Percentiles rank a stretch among this genome's conserved stretches.
phyloP scores from a whole-genome alignment of 768 basidiomycete genomes.

The Boletus bicolor region DNA sequence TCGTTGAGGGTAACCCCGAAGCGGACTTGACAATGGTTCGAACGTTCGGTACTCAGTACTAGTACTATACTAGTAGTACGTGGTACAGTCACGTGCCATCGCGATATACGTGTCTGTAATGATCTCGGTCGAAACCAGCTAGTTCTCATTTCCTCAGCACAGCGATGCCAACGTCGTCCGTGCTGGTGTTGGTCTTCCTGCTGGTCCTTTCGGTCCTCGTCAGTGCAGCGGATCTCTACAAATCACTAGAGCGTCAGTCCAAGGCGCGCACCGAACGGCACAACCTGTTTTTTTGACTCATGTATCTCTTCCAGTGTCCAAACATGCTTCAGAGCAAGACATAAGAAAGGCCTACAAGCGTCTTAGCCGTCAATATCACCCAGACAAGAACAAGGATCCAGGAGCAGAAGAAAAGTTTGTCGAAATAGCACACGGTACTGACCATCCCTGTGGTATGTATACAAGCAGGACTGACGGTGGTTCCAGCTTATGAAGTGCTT shows the following conservation, averaged over 20 bases:
- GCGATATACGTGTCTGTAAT: constrained; percentile 29
- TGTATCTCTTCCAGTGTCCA: constrained; percentile 47
- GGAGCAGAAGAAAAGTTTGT: constrained; percentile 85
- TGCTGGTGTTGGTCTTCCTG: constrained; percentile 29
- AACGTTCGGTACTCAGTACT: too few relatives aligned
- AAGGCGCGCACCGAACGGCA: constrained; percentile 30
- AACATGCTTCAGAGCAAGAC: constrained; percentile 81
- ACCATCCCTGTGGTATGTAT: neutral
- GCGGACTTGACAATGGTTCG: too few relatives aligned
- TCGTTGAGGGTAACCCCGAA: neutral
- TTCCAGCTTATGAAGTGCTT: constrained; percentile 87
- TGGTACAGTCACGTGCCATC: constrained; percentile 22
- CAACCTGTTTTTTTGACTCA: constrained; percentile 23
- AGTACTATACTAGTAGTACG: too few relatives aligned
- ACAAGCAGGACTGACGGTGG: constrained; percentile 3
- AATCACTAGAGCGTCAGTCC: constrained; percentile 72
- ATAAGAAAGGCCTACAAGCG: constrained; percentile 91
- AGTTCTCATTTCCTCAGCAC: neutral
- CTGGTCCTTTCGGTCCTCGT: constrained; percentile 29
- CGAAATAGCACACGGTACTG: constrained; percentile 82
- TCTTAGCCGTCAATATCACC: constrained; percentile 85
- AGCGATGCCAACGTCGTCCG: constrained; percentile 28
- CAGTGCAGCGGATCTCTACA: constrained; percentile 74
- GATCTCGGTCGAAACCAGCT: neutral
- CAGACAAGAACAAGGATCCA: constrained; percentile 91